These are phyloP conservation scores for Aureobasidium sp. DNA, from an alignment of 2,329 filamentous ascomycete genomes.

Conservation along the genomic window DNA sequence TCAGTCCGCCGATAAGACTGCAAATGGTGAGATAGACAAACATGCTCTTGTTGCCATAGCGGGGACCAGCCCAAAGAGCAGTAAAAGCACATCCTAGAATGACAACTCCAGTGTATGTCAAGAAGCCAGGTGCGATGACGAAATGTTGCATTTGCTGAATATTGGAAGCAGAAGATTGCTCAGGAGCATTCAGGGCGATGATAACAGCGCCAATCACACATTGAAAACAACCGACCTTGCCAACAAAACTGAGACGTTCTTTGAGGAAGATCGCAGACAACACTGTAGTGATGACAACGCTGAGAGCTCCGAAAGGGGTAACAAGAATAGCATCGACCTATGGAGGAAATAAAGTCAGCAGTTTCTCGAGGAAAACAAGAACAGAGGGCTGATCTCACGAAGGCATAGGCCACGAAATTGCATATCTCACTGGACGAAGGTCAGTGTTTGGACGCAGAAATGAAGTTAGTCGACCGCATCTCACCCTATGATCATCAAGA, in stretches of 20 bases:
- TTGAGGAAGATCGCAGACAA: constrained; percentile 92
- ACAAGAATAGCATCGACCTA: constrained; percentile 88
- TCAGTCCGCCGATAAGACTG: constrained; percentile 86
- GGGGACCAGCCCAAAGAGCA: constrained; percentile 72
- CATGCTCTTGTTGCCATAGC: constrained; percentile 95
- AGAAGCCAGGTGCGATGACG: constrained; percentile 77
- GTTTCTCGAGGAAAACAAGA: background rate
- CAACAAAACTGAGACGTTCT: constrained; percentile 88
- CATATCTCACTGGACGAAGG: constrained; percentile 55
- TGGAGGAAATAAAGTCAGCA: constrained; percentile 44
- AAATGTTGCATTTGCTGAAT: constrained; percentile 90
- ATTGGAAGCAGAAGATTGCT: constrained; percentile 70
- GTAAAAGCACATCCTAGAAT: constrained; percentile 63
- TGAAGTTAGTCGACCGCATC: background rate
- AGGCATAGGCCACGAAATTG: constrained; percentile 87
- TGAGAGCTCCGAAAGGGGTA: constrained; percentile 81
- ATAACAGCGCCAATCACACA: constrained; percentile 90
- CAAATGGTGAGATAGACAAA: constrained; percentile 94
- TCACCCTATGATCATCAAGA: constrained; percentile 78
- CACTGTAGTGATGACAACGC: constrained; percentile 85
- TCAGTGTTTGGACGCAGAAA: background rate
- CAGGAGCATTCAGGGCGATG: constrained; percentile 88
- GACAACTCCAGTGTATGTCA: constrained; percentile 75
- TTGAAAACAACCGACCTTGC: constrained; percentile 90
- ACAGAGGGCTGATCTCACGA: background rate